Percentiles rank a stretch among this genome's conserved stretches.
Conservation (phyloP, 257 asterid species). For the Lithospermum erythrorhizon region DNA sequence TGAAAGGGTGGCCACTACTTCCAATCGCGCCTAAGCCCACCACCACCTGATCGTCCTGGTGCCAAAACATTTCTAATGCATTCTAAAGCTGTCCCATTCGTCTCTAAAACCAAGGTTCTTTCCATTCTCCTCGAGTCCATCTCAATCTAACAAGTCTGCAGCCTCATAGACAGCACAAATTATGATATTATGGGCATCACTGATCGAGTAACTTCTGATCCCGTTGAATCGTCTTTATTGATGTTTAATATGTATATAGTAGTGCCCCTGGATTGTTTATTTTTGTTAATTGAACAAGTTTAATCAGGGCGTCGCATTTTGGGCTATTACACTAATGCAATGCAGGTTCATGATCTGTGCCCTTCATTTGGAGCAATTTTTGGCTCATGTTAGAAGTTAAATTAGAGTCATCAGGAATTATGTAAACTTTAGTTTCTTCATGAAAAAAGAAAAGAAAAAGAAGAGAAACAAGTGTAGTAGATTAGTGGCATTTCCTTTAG, state of each 20-base stretch:
- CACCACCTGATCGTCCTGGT: too few species aligned
- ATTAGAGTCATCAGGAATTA: slow-evolving; percentile 3
- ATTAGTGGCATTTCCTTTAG: background rate
- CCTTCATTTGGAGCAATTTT: background rate
- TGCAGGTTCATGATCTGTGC: background rate
- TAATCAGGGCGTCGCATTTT: background rate
- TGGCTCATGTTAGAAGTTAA: slow-evolving; percentile 9
- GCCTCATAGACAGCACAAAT: slow-evolving; percentile 21
- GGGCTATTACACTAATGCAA: background rate
- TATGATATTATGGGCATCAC: background rate
- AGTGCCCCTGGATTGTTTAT: background rate
- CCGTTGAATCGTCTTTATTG: slow-evolving; percentile 4
- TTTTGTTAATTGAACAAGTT: background rate
- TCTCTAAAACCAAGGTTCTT: slow-evolving; percentile 45
- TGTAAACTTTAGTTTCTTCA: background rate
- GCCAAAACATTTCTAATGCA: slow-evolving; percentile 8
- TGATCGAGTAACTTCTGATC: background rate
- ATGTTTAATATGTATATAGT: slow-evolving; percentile 18
- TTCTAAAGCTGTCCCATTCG: slow-evolving; percentile 26
- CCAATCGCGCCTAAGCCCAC: too few species aligned
- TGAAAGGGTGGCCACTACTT: slow-evolving; percentile 54
- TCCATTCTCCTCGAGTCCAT: slow-evolving; percentile 32
- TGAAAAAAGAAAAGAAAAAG: background rate
- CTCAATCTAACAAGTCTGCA: slow-evolving; percentile 42
- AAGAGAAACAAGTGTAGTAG: background rate